These are phyloP conservation scores for Venustampulla echinocandica DNA, from an alignment of 495 filamentous ascomycete genomes.

Conservation along the genomic window DNA sequence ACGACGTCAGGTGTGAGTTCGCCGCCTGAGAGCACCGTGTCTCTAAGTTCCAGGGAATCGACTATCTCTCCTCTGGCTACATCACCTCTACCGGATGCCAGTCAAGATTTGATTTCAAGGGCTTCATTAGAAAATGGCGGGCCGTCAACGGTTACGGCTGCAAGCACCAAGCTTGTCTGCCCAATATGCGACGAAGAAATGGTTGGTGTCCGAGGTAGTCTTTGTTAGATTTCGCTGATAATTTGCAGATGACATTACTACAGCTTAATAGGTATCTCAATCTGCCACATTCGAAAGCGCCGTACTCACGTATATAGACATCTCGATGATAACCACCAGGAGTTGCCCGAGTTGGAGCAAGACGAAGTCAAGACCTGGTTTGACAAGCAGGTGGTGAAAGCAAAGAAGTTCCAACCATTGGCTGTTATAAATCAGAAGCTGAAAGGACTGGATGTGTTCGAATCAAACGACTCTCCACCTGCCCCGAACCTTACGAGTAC, in stretches of 20 bases:
- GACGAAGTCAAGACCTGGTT: slow-evolving; percentile 99
- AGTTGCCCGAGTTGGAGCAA: slow-evolving; percentile 86
- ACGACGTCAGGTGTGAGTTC: slow-evolving; percentile 32
- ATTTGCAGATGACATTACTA: slow-evolving; percentile 66
- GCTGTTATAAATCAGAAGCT: slow-evolving; percentile 90
- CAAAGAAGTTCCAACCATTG: slow-evolving; percentile 90
- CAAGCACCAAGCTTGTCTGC: slow-evolving; percentile 59
- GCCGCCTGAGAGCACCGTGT: slow-evolving; percentile 39
- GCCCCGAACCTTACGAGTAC: slow-evolving; percentile 22
- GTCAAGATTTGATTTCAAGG: slow-evolving; percentile 24
- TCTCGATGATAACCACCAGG: slow-evolving; percentile 87
- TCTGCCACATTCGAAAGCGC: neutral
- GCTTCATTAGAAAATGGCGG: slow-evolving; percentile 30
- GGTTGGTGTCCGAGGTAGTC: slow-evolving; percentile 34
- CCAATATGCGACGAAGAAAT: slow-evolving; percentile 97
- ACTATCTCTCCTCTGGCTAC: slow-evolving; percentile 20
- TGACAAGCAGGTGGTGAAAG: slow-evolving; percentile 89
- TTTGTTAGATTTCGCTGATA: slow-evolving; percentile 14
- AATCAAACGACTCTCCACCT: slow-evolving; percentile 69
- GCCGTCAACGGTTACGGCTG: slow-evolving; percentile 30
- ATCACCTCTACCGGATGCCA: slow-evolving; percentile 17
- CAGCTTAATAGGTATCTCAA: slow-evolving; percentile 73
- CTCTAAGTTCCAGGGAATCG: slow-evolving; percentile 24
- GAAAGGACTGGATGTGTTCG: slow-evolving; percentile 94
- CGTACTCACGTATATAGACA: slow-evolving; percentile 45